A percentile compares a stretch with the other conserved stretches of the same genome.
Conservation (phyloP, 2,329 filamentous ascomycete species). For the Blastomyces percursus region DNA sequence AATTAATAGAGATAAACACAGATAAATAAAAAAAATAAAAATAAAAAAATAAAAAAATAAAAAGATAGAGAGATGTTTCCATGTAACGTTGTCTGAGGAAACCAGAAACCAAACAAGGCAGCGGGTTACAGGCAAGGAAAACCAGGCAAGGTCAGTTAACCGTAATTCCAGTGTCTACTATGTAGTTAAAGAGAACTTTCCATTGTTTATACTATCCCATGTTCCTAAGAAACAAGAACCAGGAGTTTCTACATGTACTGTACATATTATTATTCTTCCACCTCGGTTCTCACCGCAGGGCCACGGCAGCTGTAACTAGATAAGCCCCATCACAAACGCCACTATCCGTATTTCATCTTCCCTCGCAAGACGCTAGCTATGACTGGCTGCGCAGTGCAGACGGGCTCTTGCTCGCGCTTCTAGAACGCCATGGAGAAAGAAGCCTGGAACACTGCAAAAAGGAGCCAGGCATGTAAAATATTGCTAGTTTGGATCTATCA, state of each 20-base stretch:
- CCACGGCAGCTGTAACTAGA: not conserved
- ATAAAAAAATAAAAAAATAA: not conserved
- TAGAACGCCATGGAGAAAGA: not conserved
- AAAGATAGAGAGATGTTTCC: not conserved
- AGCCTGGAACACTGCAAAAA: no score
- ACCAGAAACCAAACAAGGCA: not conserved
- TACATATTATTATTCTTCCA: no score
- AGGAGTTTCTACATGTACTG: no score
- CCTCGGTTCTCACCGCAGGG: no score
- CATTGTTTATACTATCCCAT: no score
- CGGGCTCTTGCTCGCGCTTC: not conserved
- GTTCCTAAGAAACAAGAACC: no score
- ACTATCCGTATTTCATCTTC: constrained; percentile 6
- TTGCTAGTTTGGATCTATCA: no score
- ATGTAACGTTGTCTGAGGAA: not conserved
- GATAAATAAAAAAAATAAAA: not conserved
- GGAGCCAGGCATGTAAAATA: no score
- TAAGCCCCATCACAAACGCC: not conserved
- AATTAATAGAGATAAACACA: not conserved
- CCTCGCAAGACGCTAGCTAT: not conserved
- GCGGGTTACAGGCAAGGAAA: not conserved
- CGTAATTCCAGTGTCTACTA: no score
- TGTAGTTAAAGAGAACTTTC: no score
- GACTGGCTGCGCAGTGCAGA: not conserved
- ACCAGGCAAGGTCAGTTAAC: not conserved